These are phyloP conservation scores for Penicillium crystallinum DNA, from an alignment of 495 filamentous ascomycete species.

Conservation along the genomic window DNA sequence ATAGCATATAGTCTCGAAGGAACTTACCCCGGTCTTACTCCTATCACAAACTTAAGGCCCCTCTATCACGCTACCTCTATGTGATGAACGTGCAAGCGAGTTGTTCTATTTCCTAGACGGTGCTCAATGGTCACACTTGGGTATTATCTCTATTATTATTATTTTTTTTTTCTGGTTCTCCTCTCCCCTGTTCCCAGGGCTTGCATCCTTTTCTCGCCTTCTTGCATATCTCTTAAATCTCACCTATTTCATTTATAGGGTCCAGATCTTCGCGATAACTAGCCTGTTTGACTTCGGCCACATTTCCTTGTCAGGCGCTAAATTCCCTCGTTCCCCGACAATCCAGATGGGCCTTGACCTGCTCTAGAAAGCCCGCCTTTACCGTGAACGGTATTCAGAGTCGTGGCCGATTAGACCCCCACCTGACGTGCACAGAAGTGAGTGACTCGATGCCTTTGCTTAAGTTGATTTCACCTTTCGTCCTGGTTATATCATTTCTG, in stretches of 20 bases:
- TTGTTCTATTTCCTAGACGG: neutral
- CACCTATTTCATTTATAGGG: slow-evolving; percentile 15
- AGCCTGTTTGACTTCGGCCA: slow-evolving; percentile 10
- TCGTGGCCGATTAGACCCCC: slow-evolving; percentile 20
- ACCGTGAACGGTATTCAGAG: slow-evolving; percentile 17
- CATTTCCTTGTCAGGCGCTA: slow-evolving; percentile 14
- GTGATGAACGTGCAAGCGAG: slow-evolving; percentile 28
- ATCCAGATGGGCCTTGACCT: slow-evolving; percentile 18
- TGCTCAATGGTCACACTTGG: slow-evolving; percentile 3
- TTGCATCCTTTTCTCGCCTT: slow-evolving; percentile 9
- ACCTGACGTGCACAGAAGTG: slow-evolving; percentile 14
- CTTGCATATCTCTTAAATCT: slow-evolving; percentile 15
- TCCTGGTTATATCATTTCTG: neutral
- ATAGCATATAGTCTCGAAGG: slow-evolving; percentile 2
- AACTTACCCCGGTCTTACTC: slow-evolving; percentile 1
- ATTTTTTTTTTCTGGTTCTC: neutral
- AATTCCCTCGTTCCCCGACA: neutral
- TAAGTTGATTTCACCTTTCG: neutral
- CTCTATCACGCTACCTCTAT: slow-evolving; percentile 22
- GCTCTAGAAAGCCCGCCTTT: slow-evolving; percentile 11
- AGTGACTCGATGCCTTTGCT: slow-evolving; percentile 8
- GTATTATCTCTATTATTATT: slow-evolving; percentile 9
- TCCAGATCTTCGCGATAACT: slow-evolving; percentile 15
- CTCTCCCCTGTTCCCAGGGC: neutral
- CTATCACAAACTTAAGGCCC: slow-evolving; percentile 27